Conservation (phyloP, 2,329 filamentous ascomycete species). For the Aaosphaeria pasadenensis region DNA sequence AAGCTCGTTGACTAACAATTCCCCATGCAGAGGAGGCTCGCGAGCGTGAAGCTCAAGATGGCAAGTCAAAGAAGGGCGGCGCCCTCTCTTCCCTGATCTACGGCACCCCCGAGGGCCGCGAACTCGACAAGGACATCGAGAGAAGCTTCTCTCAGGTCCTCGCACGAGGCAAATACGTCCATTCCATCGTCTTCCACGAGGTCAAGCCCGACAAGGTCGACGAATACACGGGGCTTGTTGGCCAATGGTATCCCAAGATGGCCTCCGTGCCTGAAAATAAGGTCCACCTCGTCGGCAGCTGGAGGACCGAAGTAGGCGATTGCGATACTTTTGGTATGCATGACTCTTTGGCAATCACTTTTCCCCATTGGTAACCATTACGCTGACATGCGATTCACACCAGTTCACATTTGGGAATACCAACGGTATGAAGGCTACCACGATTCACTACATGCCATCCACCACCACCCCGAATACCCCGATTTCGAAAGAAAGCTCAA, state of each 20-base stretch:
- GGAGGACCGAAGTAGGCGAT: slow-evolving; percentile 96
- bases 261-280: slow-evolving; percentile 82
- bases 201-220: slow-evolving; percentile 95
- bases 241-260: slow-evolving; percentile 89
- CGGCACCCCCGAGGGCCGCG: slow-evolving; percentile 90
- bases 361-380: too few species aligned
- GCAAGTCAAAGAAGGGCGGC: slow-evolving; percentile 61
- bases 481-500: slow-evolving; percentile 84
- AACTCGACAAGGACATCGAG: slow-evolving; percentile 94
- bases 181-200: slow-evolving; percentile 94
- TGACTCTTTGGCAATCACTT: not conserved
- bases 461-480: slow-evolving; percentile 76
- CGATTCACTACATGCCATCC: slow-evolving; percentile 81
- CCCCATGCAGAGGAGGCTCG: slow-evolving; percentile 52
- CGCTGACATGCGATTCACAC: not conserved
- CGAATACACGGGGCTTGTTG: slow-evolving; percentile 87
- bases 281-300: slow-evolving; percentile 94
- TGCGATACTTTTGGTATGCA: slow-evolving; percentile 88
- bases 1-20: slow-evolving; percentile 53
- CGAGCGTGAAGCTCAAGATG: slow-evolving; percentile 56
- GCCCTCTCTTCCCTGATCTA: slow-evolving; percentile 88
- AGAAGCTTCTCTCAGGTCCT: slow-evolving; percentile 93
- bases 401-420: slow-evolving; percentile 99
- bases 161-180: slow-evolving; percentile 95
- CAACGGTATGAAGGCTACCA: slow-evolving; percentile 97